Base-by-base conservation (phyloP, 2,329 filamentous ascomycete species). In the Aspergillus sp. region DNA sequence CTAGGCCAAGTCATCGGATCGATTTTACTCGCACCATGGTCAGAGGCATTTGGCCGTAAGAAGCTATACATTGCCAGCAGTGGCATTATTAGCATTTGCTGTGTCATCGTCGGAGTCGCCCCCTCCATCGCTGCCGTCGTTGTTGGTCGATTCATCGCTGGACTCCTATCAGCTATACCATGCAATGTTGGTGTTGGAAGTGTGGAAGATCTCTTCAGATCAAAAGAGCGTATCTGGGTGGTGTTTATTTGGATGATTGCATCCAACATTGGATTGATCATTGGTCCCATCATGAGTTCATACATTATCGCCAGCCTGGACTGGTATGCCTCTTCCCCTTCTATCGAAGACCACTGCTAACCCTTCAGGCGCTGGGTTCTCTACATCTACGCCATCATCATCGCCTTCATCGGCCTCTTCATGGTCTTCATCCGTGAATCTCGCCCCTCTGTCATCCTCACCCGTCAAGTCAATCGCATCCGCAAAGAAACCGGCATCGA, bases 201-300 rank as follows among this genome's bases (percentile, higher is more conserved):
- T 39, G 65, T 76, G 29, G 74, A 77, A 46, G 73, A 77, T 47
- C 67, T 77, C 54, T 76, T 68, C 59, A 68, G 74, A 43, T 62
- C 65, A 2, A 61, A 63, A 42, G 60, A 59, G n/a, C 63, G 74
- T 10, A 67, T 75, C 6, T 76, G 71, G 71, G 54, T 71, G 10
- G 61, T 77, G 7, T 70, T 69, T 42, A 52, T 66, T 6, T 76
- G 73, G 73, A 66, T 68, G 28, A 58, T 65, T 19, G 62, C 62
- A 7, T 65, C 70, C 1, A 73, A 70, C 2, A 51, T 71, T 5
- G 74, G 70, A 0, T 48, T 76, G 8, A 61, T 67, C 5, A 41
- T 72, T 4, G 73, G 72, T 0, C 73, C 74, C 5, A 65, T 73
- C 1, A 63, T 71, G 48, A 69, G 68, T 10, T 67, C 66, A 1